Percentiles rank a stretch among this genome's conserved stretches.
These are phyloP conservation scores for Nyssa sinensis DNA, from an alignment of 148 eudicot genomes.

Conservation along the genomic window DNA sequence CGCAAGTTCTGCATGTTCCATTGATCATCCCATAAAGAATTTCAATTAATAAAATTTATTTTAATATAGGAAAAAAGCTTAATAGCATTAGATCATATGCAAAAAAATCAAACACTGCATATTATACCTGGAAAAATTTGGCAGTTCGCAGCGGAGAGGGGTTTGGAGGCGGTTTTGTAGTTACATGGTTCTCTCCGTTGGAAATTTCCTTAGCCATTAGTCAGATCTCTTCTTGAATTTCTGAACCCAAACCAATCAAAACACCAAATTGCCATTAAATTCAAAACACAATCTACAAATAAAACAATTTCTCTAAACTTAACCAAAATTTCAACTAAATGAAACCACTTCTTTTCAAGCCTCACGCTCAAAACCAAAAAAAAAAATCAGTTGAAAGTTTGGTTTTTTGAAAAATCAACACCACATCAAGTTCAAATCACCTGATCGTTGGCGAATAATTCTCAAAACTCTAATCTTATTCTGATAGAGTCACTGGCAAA, in stretches of 20 bases:
- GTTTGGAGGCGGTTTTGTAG: slow-evolving; percentile 42
- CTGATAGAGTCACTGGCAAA: background rate
- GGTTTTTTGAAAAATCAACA: background rate
- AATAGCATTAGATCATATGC: background rate
- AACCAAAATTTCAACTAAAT: background rate
- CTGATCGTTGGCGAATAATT: slow-evolving; percentile 7
- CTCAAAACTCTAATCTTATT: background rate
- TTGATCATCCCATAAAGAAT: background rate
- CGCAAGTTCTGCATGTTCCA: background rate
- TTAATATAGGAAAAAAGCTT: background rate
- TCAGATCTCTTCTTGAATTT: slow-evolving; percentile 7
- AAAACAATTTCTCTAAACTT: background rate
- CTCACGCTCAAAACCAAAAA: background rate
- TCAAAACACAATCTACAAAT: background rate
- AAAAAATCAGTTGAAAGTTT: background rate
- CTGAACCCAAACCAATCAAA: slow-evolving; percentile 8
- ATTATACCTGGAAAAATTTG: slow-evolving; percentile 42
- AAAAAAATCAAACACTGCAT: background rate
- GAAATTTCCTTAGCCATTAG: slow-evolving; percentile 33
- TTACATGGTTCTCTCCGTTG: slow-evolving; percentile 25
- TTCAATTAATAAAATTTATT: no score
- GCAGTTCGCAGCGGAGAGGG: slow-evolving; percentile 51
- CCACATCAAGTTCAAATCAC: slow-evolving; percentile 6
- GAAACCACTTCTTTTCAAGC: background rate
- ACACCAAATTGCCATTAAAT: slow-evolving; percentile 4